phyloP scores from a whole-genome alignment of 768 basidiomycete genomes.

The Suillus bovinus region DNA sequence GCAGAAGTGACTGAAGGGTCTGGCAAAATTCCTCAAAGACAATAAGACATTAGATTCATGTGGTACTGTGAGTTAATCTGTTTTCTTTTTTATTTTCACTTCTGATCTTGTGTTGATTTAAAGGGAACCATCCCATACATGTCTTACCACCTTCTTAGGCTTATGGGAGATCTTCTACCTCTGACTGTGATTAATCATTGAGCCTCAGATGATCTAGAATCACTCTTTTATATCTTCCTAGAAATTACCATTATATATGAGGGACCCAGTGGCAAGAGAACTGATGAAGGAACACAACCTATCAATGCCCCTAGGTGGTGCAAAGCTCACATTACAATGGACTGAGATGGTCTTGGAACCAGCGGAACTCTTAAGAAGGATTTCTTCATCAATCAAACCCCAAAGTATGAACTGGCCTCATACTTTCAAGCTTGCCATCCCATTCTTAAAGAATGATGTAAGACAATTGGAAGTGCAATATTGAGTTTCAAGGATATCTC shows the following conservation, averaged over 20 bases:
- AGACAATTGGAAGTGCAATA: neutral
- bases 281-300: neutral
- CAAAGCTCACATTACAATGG: neutral
- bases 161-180: neutral
- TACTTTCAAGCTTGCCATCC: neutral
- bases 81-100: neutral
- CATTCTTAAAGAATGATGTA: neutral
- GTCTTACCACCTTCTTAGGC: neutral
- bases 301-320: neutral
- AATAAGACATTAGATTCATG: neutral
- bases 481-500: too few relatives aligned
- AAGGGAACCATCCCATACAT: neutral
- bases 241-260: neutral
- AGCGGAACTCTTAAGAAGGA: neutral
- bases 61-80: neutral
- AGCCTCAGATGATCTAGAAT: neutral
- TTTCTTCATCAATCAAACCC: neutral
- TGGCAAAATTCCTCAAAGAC: neutral
- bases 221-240: neutral
- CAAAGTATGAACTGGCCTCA: rapidly evolving
- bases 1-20: too few relatives aligned
- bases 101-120: neutral
- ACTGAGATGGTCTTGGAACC: neutral
- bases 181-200: neutral
- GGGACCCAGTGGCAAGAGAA: neutral